Evolutionary conservation across 2,329 filamentous ascomycete species (phyloP).

Genomic region (Pleomassaria siparia): DNA sequence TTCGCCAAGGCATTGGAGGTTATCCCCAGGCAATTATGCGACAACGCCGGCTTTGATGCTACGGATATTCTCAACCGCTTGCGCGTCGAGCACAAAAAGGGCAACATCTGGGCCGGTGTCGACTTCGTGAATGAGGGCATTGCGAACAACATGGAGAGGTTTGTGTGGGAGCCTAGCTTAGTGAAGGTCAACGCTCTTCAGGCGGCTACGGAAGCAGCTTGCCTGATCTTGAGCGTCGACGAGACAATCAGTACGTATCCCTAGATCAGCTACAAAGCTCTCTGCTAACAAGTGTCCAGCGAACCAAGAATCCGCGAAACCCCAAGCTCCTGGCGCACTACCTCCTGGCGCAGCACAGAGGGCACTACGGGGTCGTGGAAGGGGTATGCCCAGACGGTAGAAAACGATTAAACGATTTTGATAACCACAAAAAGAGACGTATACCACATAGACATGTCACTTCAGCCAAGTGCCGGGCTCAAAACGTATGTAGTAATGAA

Average conservation of each 20-base stretch:
- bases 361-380: slow-evolving; percentile 68
- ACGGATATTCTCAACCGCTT: slow-evolving; percentile 97
- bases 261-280: not conserved
- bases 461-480: slow-evolving; percentile 20
- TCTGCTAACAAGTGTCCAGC: slow-evolving; percentile 45
- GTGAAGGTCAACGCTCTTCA: slow-evolving; percentile 98
- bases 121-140: slow-evolving; percentile 93
- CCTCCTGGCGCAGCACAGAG: slow-evolving; percentile 75
- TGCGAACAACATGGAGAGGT: slow-evolving; percentile 88
- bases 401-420: slow-evolving; percentile 4
- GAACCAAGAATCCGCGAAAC: slow-evolving; percentile 88
- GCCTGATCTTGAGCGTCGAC: slow-evolving; percentile 92
- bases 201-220: slow-evolving; percentile 92
- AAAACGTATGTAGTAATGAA: slow-evolving; percentile 35
- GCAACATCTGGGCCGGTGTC: slow-evolving; percentile 90
- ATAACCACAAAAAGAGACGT: slow-evolving; percentile 12
- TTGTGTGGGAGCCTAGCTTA: slow-evolving; percentile 95
- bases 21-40: slow-evolving; percentile 93
- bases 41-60: slow-evolving; percentile 97
- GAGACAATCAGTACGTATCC: slow-evolving; percentile 80
- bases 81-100: slow-evolving; percentile 93
- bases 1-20: slow-evolving; percentile 97
- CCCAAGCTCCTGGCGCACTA: slow-evolving; percentile 73
- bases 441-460: slow-evolving; percentile 23
- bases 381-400: slow-evolving; percentile 81